These are phyloP conservation scores for Chaetomium fimeti DNA, from an alignment of 495 filamentous ascomycete species.

Conservation along the genomic window DNA sequence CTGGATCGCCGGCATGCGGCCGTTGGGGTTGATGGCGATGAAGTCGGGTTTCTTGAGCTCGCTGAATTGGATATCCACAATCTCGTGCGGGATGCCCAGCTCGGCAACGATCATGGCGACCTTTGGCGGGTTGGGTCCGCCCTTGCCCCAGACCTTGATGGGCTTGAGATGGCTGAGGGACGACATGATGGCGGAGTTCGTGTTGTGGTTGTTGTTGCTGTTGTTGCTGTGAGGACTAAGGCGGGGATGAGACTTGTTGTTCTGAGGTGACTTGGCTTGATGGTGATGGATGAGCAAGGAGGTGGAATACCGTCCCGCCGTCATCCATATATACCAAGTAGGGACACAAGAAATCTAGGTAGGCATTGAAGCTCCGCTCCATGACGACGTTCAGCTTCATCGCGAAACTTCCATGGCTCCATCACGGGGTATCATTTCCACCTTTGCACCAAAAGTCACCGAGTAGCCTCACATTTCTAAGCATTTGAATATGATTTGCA, in stretches of 20 bases:
- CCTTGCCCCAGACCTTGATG: conserved; percentile 39
- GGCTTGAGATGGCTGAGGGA: conserved; percentile 33
- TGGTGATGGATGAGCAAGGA: not conserved
- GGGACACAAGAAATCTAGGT: too few relatives aligned
- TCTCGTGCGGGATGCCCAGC: conserved; percentile 58
- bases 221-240: not conserved
- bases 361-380: too few relatives aligned
- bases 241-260: not conserved
- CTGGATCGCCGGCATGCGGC: conserved; percentile 61
- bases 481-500: not conserved
- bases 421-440: too few relatives aligned
- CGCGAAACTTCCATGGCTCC: too few relatives aligned
- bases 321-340: not conserved
- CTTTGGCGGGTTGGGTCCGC: conserved; percentile 53
- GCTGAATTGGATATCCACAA: conserved; percentile 39
- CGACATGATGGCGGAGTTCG: conserved; percentile 4
- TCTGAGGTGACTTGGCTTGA: not conserved
- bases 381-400: not conserved
- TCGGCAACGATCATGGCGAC: conserved; percentile 62
- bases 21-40: conserved; percentile 66
- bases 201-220: too few relatives aligned
- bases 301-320: not conserved
- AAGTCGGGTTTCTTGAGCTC: conserved; percentile 60
- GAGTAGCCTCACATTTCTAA: too few relatives aligned
- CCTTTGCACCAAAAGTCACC: too few relatives aligned